Conservation (phyloP, 2,329 filamentous ascomycete genomes). For the Talaromyces sp. region DNA sequence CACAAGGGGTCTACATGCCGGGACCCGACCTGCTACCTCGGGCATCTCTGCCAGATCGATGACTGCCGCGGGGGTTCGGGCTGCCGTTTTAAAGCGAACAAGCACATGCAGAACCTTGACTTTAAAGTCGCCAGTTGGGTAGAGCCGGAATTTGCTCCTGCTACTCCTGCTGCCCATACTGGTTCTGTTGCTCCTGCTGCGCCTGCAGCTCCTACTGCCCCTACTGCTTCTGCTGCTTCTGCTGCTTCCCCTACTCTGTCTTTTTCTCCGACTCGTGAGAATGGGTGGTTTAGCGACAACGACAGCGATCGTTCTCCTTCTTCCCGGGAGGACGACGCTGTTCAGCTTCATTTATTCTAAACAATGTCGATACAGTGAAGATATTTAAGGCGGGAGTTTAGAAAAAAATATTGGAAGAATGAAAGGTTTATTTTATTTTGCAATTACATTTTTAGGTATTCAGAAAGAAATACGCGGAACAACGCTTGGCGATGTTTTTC, state of each 20-base stretch:
- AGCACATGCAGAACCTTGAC: background rate
- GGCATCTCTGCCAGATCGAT: constrained; percentile 37
- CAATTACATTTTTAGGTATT: too few species aligned
- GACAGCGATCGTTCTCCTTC: too few species aligned
- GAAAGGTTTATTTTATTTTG: too few species aligned
- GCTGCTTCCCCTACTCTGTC: background rate
- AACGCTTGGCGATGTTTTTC: too few species aligned
- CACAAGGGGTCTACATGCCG: constrained; percentile 37
- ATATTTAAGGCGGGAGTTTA: too few species aligned
- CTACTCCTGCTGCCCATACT: background rate
- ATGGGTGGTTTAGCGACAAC: too few species aligned
- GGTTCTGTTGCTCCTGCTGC: background rate
- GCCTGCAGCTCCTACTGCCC: background rate
- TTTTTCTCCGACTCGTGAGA: background rate
- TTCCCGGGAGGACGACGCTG: too few species aligned
- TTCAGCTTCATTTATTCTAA: too few species aligned
- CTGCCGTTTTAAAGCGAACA: background rate
- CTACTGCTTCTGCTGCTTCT: background rate
- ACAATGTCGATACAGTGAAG: too few species aligned
- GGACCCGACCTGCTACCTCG: constrained; percentile 38
- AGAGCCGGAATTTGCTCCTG: background rate
- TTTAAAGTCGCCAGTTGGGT: constrained; percentile 1
- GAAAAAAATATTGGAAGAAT: too few species aligned
- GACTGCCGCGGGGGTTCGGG: constrained; percentile 15
- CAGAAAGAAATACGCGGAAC: too few species aligned